Evolutionary conservation across 2,329 filamentous ascomycete species (phyloP), one percentile per base, ranked within the genome.

Genomic region (Cladobotryum mycophilum): DNA sequence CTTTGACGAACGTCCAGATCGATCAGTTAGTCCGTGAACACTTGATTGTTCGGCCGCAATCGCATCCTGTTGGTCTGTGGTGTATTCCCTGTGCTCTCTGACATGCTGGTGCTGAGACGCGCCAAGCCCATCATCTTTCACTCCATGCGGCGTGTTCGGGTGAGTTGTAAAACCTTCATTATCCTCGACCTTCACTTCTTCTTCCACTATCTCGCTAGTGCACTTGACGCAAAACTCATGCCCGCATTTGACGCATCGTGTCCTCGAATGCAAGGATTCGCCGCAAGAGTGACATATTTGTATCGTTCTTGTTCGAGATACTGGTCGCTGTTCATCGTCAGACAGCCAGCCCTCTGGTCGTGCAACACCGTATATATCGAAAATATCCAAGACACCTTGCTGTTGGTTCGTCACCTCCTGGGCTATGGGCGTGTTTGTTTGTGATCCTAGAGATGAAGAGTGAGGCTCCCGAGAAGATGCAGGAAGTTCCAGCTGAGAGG

Each of bases 211-310:
- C 46, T 73, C 67, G 41, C 65, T 68, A 8, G 61, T 64, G 55
- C 78, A 81, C 49, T 72, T 72, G 33, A 63, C 54, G 56, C 78
- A 81, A 14, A 77, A 69, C 9, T 66, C 68, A 58, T 81, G 79
- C 1, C 74, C 75, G 55, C 78, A 81, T 40, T 68, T 69, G 30
- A 65, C 59, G 55, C 77, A 81, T 42, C 67, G 67, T 8, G 64
- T 64, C 30, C 66, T 63, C 12, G 66, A 63, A 41, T 59, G 64
- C 36, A 73, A 67, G 38, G 63, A 65, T 41, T 69, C 67, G 12
- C 70, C 71, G 56, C 78, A 82, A 9, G 75, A 62, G 56, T 80
- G 78, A 53, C 78, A 81, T 22, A 73, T 61, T 47, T 68, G 70
- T 38, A 61, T 58, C 41, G 60, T 58, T 51, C 64, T 66, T 41